Conservation (phyloP, 148 eudicot species). For the Euryodendron excelsum region DNA sequence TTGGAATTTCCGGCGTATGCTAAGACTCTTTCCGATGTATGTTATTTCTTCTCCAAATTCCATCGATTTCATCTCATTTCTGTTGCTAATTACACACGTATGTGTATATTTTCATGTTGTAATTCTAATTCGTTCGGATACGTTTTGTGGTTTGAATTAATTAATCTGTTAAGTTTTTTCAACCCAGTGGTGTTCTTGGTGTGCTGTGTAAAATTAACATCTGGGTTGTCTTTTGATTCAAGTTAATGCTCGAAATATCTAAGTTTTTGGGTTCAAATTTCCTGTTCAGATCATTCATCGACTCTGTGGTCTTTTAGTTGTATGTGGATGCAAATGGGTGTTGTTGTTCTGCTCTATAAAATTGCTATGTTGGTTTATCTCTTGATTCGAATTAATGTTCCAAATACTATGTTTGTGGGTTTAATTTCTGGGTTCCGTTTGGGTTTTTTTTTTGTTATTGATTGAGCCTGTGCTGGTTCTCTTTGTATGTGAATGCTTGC, state of each 20-base stretch:
- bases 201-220: neutral
- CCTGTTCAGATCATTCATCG: neutral
- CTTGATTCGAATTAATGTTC: neutral
- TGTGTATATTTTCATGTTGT: neutral
- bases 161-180: neutral
- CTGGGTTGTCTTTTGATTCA: neutral
- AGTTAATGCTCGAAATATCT: neutral
- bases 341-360: neutral
- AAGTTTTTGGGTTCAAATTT: neutral
- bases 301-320: neutral
- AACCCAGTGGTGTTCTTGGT: constrained; percentile 1
- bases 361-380: neutral
- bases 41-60: neutral
- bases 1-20: neutral
- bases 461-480: neutral
- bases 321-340: neutral
- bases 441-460: neutral
- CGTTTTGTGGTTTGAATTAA: neutral
- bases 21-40: neutral
- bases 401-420: neutral
- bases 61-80: neutral
- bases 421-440: neutral
- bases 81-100: neutral
- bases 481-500: neutral
- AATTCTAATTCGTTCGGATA: neutral